A percentile compares a stretch with the other conserved stretches of the same genome.
Evolutionary conservation across 169 alveolate genomes (phyloP).

Genomic region (Sarcocystis neurona): DNA sequence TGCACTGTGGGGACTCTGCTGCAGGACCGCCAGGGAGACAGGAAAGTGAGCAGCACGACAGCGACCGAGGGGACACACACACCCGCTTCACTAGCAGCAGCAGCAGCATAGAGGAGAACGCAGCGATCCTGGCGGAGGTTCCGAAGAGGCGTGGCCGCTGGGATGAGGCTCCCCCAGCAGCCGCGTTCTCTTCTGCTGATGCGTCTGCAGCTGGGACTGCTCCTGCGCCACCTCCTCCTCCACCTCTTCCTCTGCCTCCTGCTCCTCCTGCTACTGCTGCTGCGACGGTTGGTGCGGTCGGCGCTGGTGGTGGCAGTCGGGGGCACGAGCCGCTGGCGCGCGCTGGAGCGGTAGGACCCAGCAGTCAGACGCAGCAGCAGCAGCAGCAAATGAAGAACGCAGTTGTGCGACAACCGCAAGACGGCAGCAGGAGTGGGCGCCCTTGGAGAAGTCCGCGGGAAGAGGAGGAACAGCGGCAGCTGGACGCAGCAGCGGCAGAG

Average conservation of each 20-base stretch:
- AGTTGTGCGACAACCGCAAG: background rate
- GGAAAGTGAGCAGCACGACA: too few species aligned
- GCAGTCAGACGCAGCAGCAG: slow-evolving; percentile 16
- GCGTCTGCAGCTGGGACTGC: too few species aligned
- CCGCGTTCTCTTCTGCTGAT: background rate
- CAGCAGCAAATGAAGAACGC: background rate
- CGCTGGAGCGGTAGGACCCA: background rate
- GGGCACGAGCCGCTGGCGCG: background rate
- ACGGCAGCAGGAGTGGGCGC: slow-evolving; percentile 23
- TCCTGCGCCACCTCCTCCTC: too few species aligned
- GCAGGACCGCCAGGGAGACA: too few species aligned
- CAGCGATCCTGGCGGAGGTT: too few species aligned
- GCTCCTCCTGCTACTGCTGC: too few species aligned
- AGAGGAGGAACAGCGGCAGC: slow-evolving; percentile 50
- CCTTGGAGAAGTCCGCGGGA: background rate
- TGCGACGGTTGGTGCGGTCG: background rate
- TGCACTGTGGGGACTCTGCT: too few species aligned
- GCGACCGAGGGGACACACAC: too few species aligned
- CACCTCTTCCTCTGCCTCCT: too few species aligned
- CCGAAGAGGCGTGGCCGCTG: too few species aligned
- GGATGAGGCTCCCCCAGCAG: slow-evolving; percentile 22
- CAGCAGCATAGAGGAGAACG: too few species aligned
- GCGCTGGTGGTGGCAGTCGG: background rate
- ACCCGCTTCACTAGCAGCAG: too few species aligned
- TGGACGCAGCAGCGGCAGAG: slow-evolving; percentile 44